A percentile compares a stretch with the other conserved stretches of the same genome.
phyloP scores from a whole-genome alignment of 208 protist species.

The Porcisia deanei region DNA sequence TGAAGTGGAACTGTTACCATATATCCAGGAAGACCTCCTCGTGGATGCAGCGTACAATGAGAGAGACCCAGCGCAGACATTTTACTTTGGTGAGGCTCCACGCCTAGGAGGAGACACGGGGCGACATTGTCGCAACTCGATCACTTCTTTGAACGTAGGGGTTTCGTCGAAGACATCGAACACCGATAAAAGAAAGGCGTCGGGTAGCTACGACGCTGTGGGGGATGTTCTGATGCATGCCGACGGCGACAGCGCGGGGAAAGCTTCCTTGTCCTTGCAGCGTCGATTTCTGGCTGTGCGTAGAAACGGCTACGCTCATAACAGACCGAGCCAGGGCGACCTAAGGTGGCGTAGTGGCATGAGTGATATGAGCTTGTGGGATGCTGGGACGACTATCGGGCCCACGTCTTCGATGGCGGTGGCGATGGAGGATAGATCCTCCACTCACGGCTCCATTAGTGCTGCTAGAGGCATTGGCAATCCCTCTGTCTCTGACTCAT shows the following conservation, averaged over 20 bases:
- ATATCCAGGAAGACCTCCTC: conserved; percentile 71
- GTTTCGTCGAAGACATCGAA: neutral
- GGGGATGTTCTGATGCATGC: conserved; percentile 2
- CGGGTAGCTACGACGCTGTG: neutral
- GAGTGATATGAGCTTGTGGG: neutral
- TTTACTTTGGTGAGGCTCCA: conserved; percentile 58
- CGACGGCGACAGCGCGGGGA: conserved; percentile 3
- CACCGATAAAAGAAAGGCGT: neutral
- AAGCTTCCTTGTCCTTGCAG: conserved; percentile 9
- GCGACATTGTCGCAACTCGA: conserved; percentile 1
- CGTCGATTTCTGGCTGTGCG: conserved; percentile 25
- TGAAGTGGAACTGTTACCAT: conserved; percentile 76
- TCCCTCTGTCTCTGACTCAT: neutral
- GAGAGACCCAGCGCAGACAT: conserved; percentile 28
- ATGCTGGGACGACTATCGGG: conserved; percentile 15
- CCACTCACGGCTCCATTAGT: neutral
- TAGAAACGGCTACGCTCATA: conserved; percentile 22
- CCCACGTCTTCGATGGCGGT: neutral
- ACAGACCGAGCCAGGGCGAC: neutral
- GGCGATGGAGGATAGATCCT: neutral
- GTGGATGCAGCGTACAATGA: conserved; percentile 56
- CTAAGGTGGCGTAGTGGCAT: neutral
- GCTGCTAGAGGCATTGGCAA: neutral
- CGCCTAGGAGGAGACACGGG: conserved; percentile 17
- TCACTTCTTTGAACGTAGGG: neutral